Evolutionary conservation across 805 yeast genomes (phyloP).

Genomic region (Lipomyces japonicus): DNA sequence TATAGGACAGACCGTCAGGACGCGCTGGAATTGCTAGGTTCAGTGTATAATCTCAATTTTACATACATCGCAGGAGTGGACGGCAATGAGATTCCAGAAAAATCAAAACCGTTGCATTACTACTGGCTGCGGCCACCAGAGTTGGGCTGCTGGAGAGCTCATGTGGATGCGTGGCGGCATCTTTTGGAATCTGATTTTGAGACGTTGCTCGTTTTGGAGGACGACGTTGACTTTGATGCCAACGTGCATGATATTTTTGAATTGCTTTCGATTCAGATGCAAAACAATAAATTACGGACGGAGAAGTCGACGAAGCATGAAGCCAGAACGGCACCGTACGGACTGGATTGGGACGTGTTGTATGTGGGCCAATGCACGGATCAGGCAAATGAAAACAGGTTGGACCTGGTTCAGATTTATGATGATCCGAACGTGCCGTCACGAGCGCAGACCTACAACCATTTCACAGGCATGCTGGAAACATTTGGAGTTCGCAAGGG

Average conservation of each 20-base stretch:
- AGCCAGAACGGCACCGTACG: constrained; percentile 17
- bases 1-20: constrained; percentile 22
- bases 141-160: constrained; percentile 23
- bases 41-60: constrained; percentile 11
- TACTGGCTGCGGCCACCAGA: constrained; percentile 6
- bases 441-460: not conserved
- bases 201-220: constrained; percentile 16
- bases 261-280: constrained; percentile 4
- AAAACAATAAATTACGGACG: constrained; percentile 5
- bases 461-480: constrained; percentile 2
- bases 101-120: constrained; percentile 12
- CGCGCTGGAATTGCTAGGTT: constrained; percentile 18
- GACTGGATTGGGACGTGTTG: constrained; percentile 23
- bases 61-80: constrained; percentile 11
- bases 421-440: constrained; percentile 17
- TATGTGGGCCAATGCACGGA: constrained; percentile 15
- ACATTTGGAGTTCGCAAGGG: constrained; percentile 4
- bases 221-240: constrained; percentile 21
- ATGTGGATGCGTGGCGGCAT: constrained; percentile 17
- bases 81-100: constrained; percentile 9
- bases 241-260: constrained; percentile 15
- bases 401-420: constrained; percentile 12
- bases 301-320: constrained; percentile 15
- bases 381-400: constrained; percentile 8
- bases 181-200: constrained; percentile 12